These are phyloP conservation scores for Candolleomyces aberdarensis DNA, from an alignment of 768 basidiomycete genomes.

Conservation along the genomic window DNA sequence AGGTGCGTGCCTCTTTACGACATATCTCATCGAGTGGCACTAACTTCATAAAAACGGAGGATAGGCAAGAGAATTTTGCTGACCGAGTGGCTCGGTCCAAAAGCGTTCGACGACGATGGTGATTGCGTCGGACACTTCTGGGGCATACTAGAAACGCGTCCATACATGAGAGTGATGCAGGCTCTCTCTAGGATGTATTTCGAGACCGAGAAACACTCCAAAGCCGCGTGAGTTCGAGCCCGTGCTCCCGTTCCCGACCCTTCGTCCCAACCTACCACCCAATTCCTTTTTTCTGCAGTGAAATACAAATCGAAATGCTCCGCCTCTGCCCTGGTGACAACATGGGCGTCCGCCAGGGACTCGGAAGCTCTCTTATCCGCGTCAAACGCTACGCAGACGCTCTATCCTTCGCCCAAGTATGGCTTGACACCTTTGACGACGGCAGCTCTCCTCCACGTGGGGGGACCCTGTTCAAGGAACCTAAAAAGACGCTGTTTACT, in stretches of 20 bases:
- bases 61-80: neutral
- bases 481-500: conserved; percentile 17
- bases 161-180: neutral
- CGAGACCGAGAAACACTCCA: neutral
- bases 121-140: neutral
- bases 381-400: conserved; percentile 32
- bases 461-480: conserved; percentile 25
- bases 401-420: conserved; percentile 36
- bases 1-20: neutral
- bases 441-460: conserved; percentile 17
- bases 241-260: neutral
- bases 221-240: neutral
- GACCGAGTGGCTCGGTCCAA: neutral
- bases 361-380: conserved; percentile 35
- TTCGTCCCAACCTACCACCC: no score
- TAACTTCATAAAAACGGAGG: neutral
- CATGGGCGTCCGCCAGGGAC: conserved; percentile 32
- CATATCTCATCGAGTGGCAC: neutral
- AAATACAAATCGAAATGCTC: conserved; percentile 29
- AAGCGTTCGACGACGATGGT: neutral
- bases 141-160: conserved; percentile 1
- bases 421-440: conserved; percentile 15
- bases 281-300: neutral
- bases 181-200: conserved; percentile 1
- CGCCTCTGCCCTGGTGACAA: conserved; percentile 43